Base-by-base conservation (phyloP, 306 rosid species). In the Lablab purpureus region DNA sequence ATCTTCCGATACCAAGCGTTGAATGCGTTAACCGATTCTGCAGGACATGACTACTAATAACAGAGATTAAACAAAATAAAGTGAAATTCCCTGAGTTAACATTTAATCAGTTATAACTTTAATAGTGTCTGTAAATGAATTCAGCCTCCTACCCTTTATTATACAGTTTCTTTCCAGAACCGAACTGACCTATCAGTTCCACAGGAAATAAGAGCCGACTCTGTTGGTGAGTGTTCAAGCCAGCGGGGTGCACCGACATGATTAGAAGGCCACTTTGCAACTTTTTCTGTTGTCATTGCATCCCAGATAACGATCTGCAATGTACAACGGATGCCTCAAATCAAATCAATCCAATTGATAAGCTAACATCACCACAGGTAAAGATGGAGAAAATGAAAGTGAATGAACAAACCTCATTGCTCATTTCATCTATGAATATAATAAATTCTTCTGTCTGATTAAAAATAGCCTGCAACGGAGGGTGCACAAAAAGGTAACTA, bases 201-300 rank as follows among this genome's bases (percentile, higher is more conserved):
- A 60, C 93, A 92, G 49, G 98, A 87, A 81, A 92, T 78, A 60
- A 92, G 92, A 46, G 97, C 89, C 1, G 91, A 84, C 77, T 92
- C 98, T 8, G 70, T 15, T 17, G 92, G 93, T 1, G 95, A 94
- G 87, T 94, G 97, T 41, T 89, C 98, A 50, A 94, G 90, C 97
- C 98, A 92, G 66, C 98, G 97, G 17, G 96, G 97, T 13, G 90
- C 92, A 37, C 97, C 98, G 17, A 78, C 79, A 74, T 92, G 98
- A 87, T 89, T 91, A 32, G 98, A 94, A 45, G 98, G 97, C 92
- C 97, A 89, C 76, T 87, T 88, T 43, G 95, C 97, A 30, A 94
- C 91, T 69, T 84, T 84, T 62, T 92, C 98, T 62, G 97, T 83
- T 21, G 95, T 92, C 90, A 89, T 32, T 1, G 97, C 93, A 88